Evolutionary conservation across 2,329 filamentous ascomycete species (phyloP), one percentile per base, ranked within the genome.

Genomic region (Plenodomus lindquistii): DNA sequence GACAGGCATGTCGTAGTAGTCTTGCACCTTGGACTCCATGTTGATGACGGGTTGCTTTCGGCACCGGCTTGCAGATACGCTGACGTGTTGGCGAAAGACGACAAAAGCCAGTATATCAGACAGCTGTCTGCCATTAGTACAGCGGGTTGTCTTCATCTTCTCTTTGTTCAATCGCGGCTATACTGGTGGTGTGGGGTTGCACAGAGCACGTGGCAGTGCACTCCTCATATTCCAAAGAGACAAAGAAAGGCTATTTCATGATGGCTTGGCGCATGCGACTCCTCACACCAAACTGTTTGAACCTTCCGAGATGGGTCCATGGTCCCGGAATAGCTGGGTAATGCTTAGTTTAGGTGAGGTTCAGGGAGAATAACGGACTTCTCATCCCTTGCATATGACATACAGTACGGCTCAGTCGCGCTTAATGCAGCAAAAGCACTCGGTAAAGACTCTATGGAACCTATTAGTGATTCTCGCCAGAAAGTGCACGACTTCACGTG

Each of bases 1-100:
- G 18, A 48, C 21, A 8, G 58, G 51, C 34, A 63, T 55, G 37
- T 65, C 60, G 29, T 62, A 63, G 42, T 65, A 62, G 20, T 63
- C 50, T 9, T 58, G 42, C 6, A 44, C 52, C 19, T 16, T 24
- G 15, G 51, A 46, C 37, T 46, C 46, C 54, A 60, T 57, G 27
- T 31, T 31, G 6, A 15, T 7, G 15, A 11, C 11, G 27, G 6
- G 6, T 4, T 31, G 27, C 27, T 31, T 8, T 31, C 6, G n/a
- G 27, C 27, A 31, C 9, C 27, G 15, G 11, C 11, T 31, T 13
- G 22, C 22, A 31, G 9, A 31, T 31, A 13, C 11, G 15, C 9
- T 31, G 27, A 15, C 27, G 27, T 31, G 27, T 11, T 15, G 27
- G 11, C 11, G 6, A 15, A 15, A 13, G 27, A 31, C 11, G 27